Conservation (phyloP, 2,329 filamentous ascomycete species). For the Hirsutella thompsonii region DNA sequence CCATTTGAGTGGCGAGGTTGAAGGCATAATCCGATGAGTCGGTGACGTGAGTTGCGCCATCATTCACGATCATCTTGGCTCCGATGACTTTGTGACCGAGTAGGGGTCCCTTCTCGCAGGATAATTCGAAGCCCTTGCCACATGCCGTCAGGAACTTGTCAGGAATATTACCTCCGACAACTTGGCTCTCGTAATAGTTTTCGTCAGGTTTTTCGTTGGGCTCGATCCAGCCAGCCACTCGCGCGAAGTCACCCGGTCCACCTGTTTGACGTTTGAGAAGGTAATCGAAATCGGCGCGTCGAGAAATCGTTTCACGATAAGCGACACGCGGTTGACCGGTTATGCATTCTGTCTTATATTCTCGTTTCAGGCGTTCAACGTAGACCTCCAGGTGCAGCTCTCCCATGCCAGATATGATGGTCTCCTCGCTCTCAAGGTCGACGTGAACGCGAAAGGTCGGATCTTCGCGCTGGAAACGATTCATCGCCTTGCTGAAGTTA, state of each 20-base stretch:
- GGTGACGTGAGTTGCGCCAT: conserved; percentile 93
- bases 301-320: conserved; percentile 86
- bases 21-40: conserved; percentile 97
- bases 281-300: conserved; percentile 76
- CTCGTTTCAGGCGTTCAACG: conserved; percentile 87
- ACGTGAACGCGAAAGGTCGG: conserved; percentile 94
- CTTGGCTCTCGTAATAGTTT: conserved; percentile 77
- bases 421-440: conserved; percentile 85
- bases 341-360: conserved; percentile 91
- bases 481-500: conserved; percentile 98
- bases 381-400: conserved; percentile 96
- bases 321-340: conserved; percentile 96
- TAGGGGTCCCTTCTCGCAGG: conserved; percentile 76
- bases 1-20: conserved; percentile 87
- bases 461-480: conserved; percentile 95
- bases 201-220: conserved; percentile 59
- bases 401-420: conserved; percentile 97
- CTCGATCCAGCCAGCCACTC: conserved; percentile 85
- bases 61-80: conserved; percentile 81
- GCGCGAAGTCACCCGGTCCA: conserved; percentile 89
- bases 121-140: conserved; percentile 81
- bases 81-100: conserved; percentile 90
- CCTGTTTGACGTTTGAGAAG: conserved; percentile 90
- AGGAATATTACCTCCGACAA: conserved; percentile 79
- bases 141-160: conserved; percentile 95